phyloP scores from a whole-genome alignment of 2,329 filamentous ascomycete genomes.

The Neonectria faginata region DNA sequence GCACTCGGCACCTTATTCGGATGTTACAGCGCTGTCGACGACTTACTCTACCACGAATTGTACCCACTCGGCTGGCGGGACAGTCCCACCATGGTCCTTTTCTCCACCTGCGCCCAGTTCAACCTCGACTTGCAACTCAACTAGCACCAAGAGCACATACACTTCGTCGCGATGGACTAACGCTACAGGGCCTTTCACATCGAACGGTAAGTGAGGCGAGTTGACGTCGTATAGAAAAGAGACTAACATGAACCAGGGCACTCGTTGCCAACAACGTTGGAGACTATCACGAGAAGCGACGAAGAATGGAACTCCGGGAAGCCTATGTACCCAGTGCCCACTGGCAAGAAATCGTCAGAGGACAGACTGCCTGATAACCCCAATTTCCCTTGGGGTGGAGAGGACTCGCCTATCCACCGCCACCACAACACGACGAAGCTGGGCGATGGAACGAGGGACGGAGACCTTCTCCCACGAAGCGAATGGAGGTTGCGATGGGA shows the following conservation, averaged over 20 bases:
- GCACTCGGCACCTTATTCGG: conserved; percentile 13
- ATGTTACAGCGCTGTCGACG: conserved; percentile 3
- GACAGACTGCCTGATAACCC: conserved; percentile 46
- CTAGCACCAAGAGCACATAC: conserved; percentile 35
- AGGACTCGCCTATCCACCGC: conserved; percentile 51
- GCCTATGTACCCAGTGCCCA: conserved; percentile 36
- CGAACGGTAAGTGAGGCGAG: conserved; percentile 31
- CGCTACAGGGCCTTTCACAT: conserved; percentile 26
- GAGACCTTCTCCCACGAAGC: conserved; percentile 18
- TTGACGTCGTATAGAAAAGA: conserved; percentile 15
- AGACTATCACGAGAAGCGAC: conserved; percentile 35
- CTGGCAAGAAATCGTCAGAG: conserved; percentile 27
- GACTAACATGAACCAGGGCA: conserved; percentile 15
- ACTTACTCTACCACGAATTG: conserved; percentile 30
- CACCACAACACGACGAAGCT: conserved; percentile 48
- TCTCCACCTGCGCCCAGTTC: conserved; percentile 18
- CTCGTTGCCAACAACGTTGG: conserved; percentile 37
- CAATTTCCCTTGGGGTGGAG: conserved; percentile 53
- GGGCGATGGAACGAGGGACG: conserved; percentile 35
- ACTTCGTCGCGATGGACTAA: conserved; percentile 36
- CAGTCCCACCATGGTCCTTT: conserved; percentile 26
- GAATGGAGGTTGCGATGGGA: conserved; percentile 33
- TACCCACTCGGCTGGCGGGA: conserved; percentile 11
- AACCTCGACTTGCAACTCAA: conserved; percentile 40
- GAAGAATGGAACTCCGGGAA: conserved; percentile 19